Evolutionary conservation across 805 yeast genomes (phyloP), one percentile per base, ranked within the genome.

Genomic region (Saturnispora gosingensis): DNA sequence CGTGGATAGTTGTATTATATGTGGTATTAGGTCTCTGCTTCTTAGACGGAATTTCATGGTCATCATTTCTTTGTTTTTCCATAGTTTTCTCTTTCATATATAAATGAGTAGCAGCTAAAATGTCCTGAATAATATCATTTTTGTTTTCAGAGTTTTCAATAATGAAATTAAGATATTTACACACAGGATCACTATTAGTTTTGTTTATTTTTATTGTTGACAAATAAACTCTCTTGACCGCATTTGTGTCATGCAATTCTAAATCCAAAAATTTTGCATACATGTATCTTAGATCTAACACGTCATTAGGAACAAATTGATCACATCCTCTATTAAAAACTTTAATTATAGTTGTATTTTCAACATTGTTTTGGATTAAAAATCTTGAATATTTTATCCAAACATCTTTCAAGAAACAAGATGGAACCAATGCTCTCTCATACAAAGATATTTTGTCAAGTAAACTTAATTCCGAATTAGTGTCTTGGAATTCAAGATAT

Each of bases 371-470:
- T 2, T 58, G 58, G 22, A 75, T 65, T 25, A 79, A 59, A 75
- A 82, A 88, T 3, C 76, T 67, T 7, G 79, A 53, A 61, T 85
- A 90, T 50, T 75, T 75, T 16, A 80, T 60, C 98, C 98, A 91
- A 18, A 88, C 62, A 15, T 69, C 70, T 32, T 78, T 80, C 45
- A 74, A 70, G 20, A 67, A 67, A 40, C 89, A 85, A 49, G 82
- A 76, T 0, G 95, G 87, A 1, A 86, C 69, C 10, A 91, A 67
- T 16, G 88, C 79, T 52, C 97, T 72, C 62, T 86, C 91, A 65
- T 83, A 90, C 1, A 86, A 60, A 7, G 75, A 67, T 7, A 66
- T 64, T 1, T 77, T 69, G 22, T 65, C 63, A 9, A 49, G 48
- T 16, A 62, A 53, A 8, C 65, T 59, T 3, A 59, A 47, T n/a